phyloP scores from a whole-genome alignment of 2,329 filamentous ascomycete species.

The Fusarium sp. region DNA sequence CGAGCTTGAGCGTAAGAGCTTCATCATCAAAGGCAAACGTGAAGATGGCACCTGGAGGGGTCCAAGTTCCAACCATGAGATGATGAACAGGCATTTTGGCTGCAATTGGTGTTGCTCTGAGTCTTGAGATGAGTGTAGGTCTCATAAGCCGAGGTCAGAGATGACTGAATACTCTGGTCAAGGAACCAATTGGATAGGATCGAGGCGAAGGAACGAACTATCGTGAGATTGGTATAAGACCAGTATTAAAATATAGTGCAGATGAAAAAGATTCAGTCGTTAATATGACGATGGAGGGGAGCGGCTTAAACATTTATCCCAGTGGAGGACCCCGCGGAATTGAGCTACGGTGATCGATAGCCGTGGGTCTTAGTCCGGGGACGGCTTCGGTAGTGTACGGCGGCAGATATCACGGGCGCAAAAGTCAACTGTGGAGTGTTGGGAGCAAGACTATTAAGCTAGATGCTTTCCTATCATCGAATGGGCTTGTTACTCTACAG shows the following conservation, averaged over 20 bases:
- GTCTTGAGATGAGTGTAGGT: conserved; percentile 27
- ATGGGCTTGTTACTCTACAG: neutral
- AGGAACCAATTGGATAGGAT: neutral
- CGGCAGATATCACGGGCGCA: conserved; percentile 37
- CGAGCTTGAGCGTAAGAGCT: conserved; percentile 77
- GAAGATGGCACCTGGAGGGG: conserved; percentile 89
- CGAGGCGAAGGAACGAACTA: too few relatives aligned
- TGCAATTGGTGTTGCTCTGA: conserved; percentile 31
- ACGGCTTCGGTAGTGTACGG: conserved; percentile 38
- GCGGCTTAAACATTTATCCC: conserved; percentile 50
- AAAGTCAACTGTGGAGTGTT: neutral
- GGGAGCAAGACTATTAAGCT: too few relatives aligned
- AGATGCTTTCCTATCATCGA: too few relatives aligned
- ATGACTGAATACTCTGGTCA: neutral
- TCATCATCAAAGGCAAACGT: conserved; percentile 91
- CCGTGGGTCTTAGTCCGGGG: conserved; percentile 29
- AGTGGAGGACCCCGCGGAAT: conserved; percentile 35
- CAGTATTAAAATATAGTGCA: neutral
- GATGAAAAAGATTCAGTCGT: conserved; percentile 7
- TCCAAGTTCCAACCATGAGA: conserved; percentile 94
- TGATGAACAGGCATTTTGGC: conserved; percentile 82
- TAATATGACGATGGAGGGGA: conserved; percentile 31
- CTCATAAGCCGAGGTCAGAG: conserved; percentile 11
- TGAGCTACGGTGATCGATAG: conserved; percentile 18
- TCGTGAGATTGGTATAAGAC: neutral